Base-by-base conservation (phyloP, 1,139 yeast species). In the Lodderomyces margitis region DNA sequence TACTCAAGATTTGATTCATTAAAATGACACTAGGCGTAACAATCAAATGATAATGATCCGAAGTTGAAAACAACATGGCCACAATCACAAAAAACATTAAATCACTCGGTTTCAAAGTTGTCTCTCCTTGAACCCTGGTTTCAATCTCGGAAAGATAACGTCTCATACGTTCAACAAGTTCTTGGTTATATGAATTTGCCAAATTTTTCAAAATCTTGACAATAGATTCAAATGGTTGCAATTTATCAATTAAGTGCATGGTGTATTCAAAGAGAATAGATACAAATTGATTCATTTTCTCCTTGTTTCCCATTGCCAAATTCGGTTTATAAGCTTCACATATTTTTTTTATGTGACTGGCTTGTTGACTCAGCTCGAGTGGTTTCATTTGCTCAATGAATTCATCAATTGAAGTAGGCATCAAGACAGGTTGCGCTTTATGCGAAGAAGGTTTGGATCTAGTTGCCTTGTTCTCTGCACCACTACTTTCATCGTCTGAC, bases 1-100 rank as follows among this genome's bases (percentile, higher is more conserved):
- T 51, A n/a, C 63, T 52, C 41, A 91, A 65, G 19, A 80, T 70
- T 60, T 88, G 92, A 41, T 83, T 78, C 70, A 89, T 80, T 35
- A 88, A 62, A 32, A 92, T 75, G 30, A 80, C 68, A 2, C 94
- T 76, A 2, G 98, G 96, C 0, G 97, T 89, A 4, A 83, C 91
- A 14, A 92, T 84, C 48, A 88, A 73, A 69, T 94, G 98, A 62
- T 87, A 92, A 57, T 89, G 94, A 69, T 94, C 99, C 0, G 98
- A 92, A 1, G 97, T 87, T 1, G 98, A 89, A 57, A 86, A 94
- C 9, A 91, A 59, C 43, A 75, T 68, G 8, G 97, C 97, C 46
- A 89, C 72, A 17, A 88, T 56, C 0, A 81, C 73, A 55, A 84
- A 87, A 46, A 83, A 76, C 5, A 87, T 65, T 45, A 89, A 62